A percentile compares a stretch with the other conserved stretches of the same genome.
These are phyloP conservation scores for Deinandra increscens DNA, from an alignment of 129 eudicot genomes.

Conservation along the genomic window DNA sequence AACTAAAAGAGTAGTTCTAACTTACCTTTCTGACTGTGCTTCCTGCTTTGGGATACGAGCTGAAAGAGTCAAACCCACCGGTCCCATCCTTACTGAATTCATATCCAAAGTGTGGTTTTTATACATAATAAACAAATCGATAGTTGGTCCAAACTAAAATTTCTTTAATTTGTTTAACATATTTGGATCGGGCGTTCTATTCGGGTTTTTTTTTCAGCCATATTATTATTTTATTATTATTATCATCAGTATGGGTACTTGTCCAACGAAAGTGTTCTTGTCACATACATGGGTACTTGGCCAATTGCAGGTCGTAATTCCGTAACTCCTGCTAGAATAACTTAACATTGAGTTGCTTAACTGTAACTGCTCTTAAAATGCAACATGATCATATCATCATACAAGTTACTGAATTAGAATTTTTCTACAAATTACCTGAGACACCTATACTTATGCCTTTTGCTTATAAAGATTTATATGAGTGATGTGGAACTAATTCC, in stretches of 20 bases:
- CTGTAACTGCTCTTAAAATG: background rate
- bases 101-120: no score
- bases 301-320: background rate
- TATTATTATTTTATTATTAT: no score
- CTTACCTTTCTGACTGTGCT: background rate
- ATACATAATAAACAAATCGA: no score
- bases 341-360: background rate
- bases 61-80: no score
- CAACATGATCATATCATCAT: slow-evolving; percentile 5
- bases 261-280: background rate
- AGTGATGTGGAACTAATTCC: background rate
- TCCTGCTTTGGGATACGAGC: no score
- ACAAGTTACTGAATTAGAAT: background rate
- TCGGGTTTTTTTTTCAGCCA: no score
- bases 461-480: background rate
- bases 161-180: no score
- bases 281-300: background rate
- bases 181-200: no score
- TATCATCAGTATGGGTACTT: background rate
- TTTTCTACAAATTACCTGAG: background rate
- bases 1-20: background rate
- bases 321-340: background rate
- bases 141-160: no score
- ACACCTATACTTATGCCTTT: background rate
- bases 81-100: no score